Conservation (phyloP, 2,329 filamentous ascomycete genomes). For the Aspergillus sp. region DNA sequence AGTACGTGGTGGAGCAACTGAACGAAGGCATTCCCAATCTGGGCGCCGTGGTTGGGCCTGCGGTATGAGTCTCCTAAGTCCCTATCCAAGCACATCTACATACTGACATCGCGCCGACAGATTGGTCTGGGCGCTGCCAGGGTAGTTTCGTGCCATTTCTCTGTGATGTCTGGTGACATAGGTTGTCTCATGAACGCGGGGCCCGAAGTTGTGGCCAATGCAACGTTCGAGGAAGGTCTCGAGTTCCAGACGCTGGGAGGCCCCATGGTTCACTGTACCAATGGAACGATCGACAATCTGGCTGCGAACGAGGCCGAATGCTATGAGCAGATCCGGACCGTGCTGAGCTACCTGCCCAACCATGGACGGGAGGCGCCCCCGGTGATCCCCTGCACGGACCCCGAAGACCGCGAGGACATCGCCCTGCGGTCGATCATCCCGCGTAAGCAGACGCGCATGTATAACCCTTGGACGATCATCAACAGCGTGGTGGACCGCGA, state of each 20-base stretch:
- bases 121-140: conserved; percentile 63
- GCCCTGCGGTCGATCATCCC: conserved; percentile 58
- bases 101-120: conserved; percentile 18
- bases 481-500: conserved; percentile 54
- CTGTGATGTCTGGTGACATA: conserved; percentile 64
- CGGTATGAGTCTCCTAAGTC: conserved; percentile 29
- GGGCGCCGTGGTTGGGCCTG: conserved; percentile 62
- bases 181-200: conserved; percentile 64
- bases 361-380: conserved; percentile 57
- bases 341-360: conserved; percentile 59
- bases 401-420: conserved; percentile 49
- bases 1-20: conserved; percentile 55
- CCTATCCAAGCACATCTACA: not conserved
- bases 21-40: conserved; percentile 65
- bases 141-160: conserved; percentile 63
- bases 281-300: conserved; percentile 66
- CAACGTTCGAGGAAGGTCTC: conserved; percentile 64
- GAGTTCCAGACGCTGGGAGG: conserved; percentile 60
- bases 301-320: conserved; percentile 61
- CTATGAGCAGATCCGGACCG: conserved; percentile 59
- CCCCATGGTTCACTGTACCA: conserved; percentile 61
- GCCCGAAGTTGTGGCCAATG: conserved; percentile 60
- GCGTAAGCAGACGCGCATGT: conserved; percentile 58
- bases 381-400: conserved; percentile 46
- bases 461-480: conserved; percentile 59